Percentiles rank a stretch among this genome's conserved stretches.
These are phyloP conservation scores for Citrus trifoliata DNA, from an alignment of 345 rosid genomes.

Conservation along the genomic window DNA sequence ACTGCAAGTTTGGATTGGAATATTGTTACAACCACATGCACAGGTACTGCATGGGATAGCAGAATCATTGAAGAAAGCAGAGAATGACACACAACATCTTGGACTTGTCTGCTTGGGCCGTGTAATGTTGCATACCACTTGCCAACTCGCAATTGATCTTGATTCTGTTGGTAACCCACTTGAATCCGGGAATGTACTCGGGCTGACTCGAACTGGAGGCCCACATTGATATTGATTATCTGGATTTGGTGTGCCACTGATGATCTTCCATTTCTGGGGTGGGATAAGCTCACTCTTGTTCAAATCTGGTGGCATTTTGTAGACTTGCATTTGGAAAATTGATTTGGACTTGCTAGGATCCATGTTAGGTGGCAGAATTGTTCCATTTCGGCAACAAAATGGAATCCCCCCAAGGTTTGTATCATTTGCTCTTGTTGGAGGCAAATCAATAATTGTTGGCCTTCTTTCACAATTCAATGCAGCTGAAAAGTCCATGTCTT, in stretches of 20 bases:
- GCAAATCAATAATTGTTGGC: slow-evolving; percentile 80
- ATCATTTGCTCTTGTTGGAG: slow-evolving; percentile 75
- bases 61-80: slow-evolving; percentile 83
- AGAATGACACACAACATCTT: slow-evolving; percentile 82
- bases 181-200: slow-evolving; percentile 65
- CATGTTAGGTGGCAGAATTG: slow-evolving; percentile 67
- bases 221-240: slow-evolving; percentile 73
- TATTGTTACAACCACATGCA: slow-evolving; percentile 76
- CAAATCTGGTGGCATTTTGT: slow-evolving; percentile 86
- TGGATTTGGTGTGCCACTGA: slow-evolving; percentile 73
- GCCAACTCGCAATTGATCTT: slow-evolving; percentile 83
- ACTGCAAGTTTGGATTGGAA: slow-evolving; percentile 56
- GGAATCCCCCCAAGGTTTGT: slow-evolving; percentile 59
- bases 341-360: slow-evolving; percentile 82
- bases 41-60: slow-evolving; percentile 78
- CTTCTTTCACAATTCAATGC: slow-evolving; percentile 78
- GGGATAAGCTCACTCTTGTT: slow-evolving; percentile 62
- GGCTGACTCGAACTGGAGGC: slow-evolving; percentile 71
- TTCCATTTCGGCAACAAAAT: slow-evolving; percentile 80
- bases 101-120: slow-evolving; percentile 59
- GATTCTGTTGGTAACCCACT: slow-evolving; percentile 60
- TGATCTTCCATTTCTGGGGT: slow-evolving; percentile 71
- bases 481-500: slow-evolving; percentile 51
- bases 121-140: slow-evolving; percentile 85
- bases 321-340: slow-evolving; percentile 72